Evolutionary conservation across 768 basidiomycete genomes (phyloP).

Genomic region (Termitomyces titanicus): DNA sequence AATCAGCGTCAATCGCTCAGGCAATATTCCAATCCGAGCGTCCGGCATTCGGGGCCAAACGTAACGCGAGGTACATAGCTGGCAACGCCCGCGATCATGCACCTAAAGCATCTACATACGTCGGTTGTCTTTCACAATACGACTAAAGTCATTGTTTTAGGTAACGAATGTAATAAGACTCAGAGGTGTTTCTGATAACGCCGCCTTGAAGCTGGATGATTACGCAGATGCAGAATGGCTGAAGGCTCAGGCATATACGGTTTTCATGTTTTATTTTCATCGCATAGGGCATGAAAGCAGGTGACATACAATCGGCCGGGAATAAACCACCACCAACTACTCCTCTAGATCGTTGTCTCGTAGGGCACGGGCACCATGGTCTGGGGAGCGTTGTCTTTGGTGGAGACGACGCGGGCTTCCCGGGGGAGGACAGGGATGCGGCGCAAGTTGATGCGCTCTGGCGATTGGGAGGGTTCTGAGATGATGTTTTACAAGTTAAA

Average conservation of each 20-base stretch:
- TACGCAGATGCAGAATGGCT: not conserved
- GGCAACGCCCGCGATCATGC: not conserved
- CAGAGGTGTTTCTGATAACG: not conserved
- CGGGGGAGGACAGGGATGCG: slow-evolving; percentile 84
- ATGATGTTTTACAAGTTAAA: not conserved
- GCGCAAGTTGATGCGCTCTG: slow-evolving; percentile 81
- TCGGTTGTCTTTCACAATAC: too few relatives aligned
- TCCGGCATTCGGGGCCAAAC: not conserved
- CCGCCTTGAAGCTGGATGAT: too few relatives aligned
- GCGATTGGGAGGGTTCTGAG: slow-evolving; percentile 1
- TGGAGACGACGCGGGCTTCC: slow-evolving; percentile 70
- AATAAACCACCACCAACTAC: slow-evolving; percentile 12
- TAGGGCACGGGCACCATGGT: slow-evolving; percentile 92
- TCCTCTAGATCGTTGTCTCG: slow-evolving; percentile 91
- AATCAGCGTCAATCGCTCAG: slow-evolving; percentile 3
- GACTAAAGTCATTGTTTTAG: too few relatives aligned
- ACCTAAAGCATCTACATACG: not conserved
- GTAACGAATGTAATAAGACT: too few relatives aligned
- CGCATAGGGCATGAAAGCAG: slow-evolving; percentile 24
- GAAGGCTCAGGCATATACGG: slow-evolving; percentile 3
- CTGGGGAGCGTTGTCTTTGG: slow-evolving; percentile 76
- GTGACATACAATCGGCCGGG: slow-evolving; percentile 22
- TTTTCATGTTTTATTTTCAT: slow-evolving; percentile 23
- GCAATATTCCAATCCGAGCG: not conserved
- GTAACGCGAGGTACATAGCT: not conserved